Evolutionary conservation across 2,329 filamentous ascomycete genomes (phyloP).

Genomic region (Beauveria caledonica): DNA sequence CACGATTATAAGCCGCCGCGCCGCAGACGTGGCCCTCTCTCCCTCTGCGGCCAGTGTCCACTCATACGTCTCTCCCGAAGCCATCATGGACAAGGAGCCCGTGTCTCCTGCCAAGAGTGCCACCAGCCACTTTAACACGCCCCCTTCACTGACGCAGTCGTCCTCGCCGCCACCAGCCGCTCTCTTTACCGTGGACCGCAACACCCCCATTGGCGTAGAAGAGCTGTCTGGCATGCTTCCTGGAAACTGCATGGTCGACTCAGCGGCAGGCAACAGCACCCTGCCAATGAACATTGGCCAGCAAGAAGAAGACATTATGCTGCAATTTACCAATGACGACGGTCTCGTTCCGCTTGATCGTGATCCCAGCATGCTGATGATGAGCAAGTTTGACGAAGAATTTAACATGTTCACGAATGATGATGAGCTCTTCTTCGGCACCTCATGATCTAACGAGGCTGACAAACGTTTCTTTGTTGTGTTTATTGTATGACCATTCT

Average conservation of each 20-base stretch:
- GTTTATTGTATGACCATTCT: constrained; percentile 14
- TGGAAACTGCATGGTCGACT: constrained; percentile 24
- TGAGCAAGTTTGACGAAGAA: constrained; percentile 47
- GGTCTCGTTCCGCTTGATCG: constrained; percentile 35
- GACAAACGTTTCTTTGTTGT: constrained; percentile 7
- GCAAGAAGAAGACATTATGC: constrained; percentile 27
- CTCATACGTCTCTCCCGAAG: constrained; percentile 40
- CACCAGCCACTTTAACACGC: constrained; percentile 46
- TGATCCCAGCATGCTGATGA: constrained; percentile 40
- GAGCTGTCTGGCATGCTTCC: constrained; percentile 23
- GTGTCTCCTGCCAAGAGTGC: constrained; percentile 43
- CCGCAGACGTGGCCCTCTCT: constrained; percentile 24
- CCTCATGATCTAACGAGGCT: constrained; percentile 17
- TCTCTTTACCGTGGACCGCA: constrained; percentile 41
- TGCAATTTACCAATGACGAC: constrained; percentile 22
- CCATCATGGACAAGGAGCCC: constrained; percentile 33
- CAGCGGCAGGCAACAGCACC: constrained; percentile 25
- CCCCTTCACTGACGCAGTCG: constrained; percentile 52
- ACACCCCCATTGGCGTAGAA: constrained; percentile 23
- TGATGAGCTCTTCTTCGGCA: constrained; percentile 46
- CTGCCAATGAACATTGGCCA: constrained; percentile 29
- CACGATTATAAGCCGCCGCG: constrained; percentile 21
- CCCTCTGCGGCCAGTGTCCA: constrained; percentile 31
- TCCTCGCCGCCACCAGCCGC: constrained; percentile 47
- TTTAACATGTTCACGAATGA: constrained; percentile 44